phyloP scores from a whole-genome alignment of 768 basidiomycete species.

The Collybia sp. region DNA sequence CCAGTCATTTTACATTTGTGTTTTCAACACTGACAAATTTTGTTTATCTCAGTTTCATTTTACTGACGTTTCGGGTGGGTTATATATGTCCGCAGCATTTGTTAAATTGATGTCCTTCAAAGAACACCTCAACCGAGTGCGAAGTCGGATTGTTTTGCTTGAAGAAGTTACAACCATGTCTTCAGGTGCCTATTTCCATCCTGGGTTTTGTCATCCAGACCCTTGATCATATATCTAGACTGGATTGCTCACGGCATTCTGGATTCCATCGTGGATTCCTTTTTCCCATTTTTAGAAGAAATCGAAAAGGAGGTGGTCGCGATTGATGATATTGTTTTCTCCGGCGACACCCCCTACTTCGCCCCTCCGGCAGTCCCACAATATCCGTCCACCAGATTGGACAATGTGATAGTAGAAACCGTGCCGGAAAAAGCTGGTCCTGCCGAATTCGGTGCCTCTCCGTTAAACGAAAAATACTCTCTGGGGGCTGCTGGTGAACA shows the following conservation, averaged over 20 bases:
- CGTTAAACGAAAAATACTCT: conserved; percentile 11
- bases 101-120: conserved; percentile 1
- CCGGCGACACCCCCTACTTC: conserved; percentile 5
- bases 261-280: conserved; percentile 92
- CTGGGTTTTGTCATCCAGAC: not conserved
- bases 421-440: not conserved
- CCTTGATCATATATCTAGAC: conserved; percentile 42
- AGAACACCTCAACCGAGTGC: conserved; percentile 78
- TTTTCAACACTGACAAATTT: not conserved
- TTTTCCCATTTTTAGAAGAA: conserved; percentile 79
- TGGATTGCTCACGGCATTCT: conserved; percentile 93
- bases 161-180: conserved; percentile 65
- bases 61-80: conserved; percentile 68
- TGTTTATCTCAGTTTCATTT: conserved; percentile 73
- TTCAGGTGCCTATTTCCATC: conserved; percentile 41
- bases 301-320: conserved; percentile 78
- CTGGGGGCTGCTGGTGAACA: conserved; percentile 15
- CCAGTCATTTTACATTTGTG: conserved; percentile 1
- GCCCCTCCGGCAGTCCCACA: not conserved
- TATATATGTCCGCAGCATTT: not conserved
- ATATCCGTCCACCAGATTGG: not conserved
- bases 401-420: not conserved
- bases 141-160: conserved; percentile 61
- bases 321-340: conserved; percentile 69
- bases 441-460: not conserved